Percentiles rank a stretch among this genome's conserved stretches.
These are phyloP conservation scores for Plasmodium cynomolgi DNA, from an alignment of 169 alveolate species.

Conservation along the genomic window DNA sequence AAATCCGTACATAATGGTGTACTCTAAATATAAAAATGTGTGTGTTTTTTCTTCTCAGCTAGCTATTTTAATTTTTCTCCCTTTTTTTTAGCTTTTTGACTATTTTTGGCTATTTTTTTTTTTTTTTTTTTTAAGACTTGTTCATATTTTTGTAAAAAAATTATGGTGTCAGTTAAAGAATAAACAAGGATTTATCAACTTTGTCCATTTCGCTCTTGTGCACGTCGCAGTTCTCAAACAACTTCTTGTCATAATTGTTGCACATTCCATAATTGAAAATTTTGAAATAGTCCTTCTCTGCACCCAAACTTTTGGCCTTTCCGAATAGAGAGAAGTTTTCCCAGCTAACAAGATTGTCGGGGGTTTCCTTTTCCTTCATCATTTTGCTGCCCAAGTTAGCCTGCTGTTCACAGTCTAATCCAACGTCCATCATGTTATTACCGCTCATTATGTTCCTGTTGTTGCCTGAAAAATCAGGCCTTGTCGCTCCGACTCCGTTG, in stretches of 20 bases:
- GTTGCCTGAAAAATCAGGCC: not conserved
- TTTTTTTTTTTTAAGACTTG: conserved; percentile 17
- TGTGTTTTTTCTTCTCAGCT: not conserved
- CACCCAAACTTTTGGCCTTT: conserved; percentile 13
- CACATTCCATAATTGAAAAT: conserved; percentile 70
- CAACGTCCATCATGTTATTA: conserved; percentile 9
- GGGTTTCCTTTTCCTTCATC: not conserved
- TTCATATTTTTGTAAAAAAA: not conserved
- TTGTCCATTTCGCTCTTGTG: conserved; percentile 35
- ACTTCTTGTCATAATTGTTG: conserved; percentile 31
- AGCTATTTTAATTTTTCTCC: not conserved
- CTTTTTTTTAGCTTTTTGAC: not conserved
- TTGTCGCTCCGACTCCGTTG: not conserved
- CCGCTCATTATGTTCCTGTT: not conserved
- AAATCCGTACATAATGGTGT: not conserved
- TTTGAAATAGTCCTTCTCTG: conserved; percentile 55
- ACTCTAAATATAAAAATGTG: not conserved
- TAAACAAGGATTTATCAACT: conserved; percentile 52
- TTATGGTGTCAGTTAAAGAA: conserved; percentile 24
- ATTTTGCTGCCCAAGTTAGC: not conserved
- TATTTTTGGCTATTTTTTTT: not conserved
- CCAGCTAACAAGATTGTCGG: conserved; percentile 30
- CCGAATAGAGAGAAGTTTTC: conserved; percentile 35
- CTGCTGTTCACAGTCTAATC: not conserved
- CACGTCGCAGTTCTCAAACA: conserved; percentile 32